Conservation (phyloP, 495 filamentous ascomycete species). For the Penicillium parvum region DNA sequence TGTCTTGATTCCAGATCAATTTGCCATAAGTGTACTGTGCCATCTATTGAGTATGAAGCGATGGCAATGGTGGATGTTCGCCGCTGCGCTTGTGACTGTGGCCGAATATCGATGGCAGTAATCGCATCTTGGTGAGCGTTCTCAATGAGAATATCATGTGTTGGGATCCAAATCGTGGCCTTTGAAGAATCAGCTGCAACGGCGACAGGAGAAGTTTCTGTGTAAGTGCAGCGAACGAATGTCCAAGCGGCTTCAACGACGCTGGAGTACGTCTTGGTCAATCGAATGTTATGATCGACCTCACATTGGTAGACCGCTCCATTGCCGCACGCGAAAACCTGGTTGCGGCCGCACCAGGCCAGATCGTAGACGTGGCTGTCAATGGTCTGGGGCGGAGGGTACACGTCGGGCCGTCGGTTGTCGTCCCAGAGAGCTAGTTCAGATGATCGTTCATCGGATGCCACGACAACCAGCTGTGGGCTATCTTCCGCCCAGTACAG, state of each 20-base stretch:
- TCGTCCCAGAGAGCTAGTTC: conserved; percentile 47
- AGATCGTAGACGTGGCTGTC: conserved; percentile 38
- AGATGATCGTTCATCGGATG: conserved; percentile 37
- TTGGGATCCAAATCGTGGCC: conserved; percentile 42
- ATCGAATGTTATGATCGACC: conserved; percentile 36
- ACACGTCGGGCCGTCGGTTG: conserved; percentile 37
- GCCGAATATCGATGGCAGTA: conserved; percentile 43
- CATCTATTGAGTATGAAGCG: conserved; percentile 51
- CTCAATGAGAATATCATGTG: conserved; percentile 38
- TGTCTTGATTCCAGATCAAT: conserved; percentile 54
- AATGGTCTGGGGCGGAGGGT: conserved; percentile 35
- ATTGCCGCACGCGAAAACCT: conserved; percentile 39
- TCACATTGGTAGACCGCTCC: conserved; percentile 42
- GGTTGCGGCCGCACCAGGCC: conserved; percentile 31
- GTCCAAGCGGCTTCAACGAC: conserved; percentile 31
- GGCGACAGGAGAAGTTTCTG: conserved; percentile 24
- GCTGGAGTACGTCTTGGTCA: conserved; percentile 33
- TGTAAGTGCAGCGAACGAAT: conserved; percentile 34
- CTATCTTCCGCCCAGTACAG: conserved; percentile 39
- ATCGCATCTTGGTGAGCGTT: conserved; percentile 43
- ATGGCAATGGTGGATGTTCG: conserved; percentile 31
- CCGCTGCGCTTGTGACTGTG: conserved; percentile 24
- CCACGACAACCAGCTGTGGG: conserved; percentile 40
- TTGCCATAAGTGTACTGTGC: conserved; percentile 67
- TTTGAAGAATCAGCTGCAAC: conserved; percentile 34